These are phyloP conservation scores for Phytophthora idaei DNA, from an alignment of 352 stramenopile species.

Conservation along the genomic window DNA sequence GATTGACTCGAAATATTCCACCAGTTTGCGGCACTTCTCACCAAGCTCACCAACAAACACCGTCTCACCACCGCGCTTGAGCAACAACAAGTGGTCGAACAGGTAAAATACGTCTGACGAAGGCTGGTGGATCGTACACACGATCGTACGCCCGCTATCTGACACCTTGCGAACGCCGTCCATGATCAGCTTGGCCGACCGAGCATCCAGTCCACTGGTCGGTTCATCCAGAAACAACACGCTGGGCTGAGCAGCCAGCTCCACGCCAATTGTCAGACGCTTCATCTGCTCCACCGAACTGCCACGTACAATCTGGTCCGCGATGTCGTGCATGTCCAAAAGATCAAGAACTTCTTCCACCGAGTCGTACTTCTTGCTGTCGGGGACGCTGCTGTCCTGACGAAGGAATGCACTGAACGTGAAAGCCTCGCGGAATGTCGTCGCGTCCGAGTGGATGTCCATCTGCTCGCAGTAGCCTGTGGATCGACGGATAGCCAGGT, in stretches of 20 bases:
- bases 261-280: conserved; percentile 51
- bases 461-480: conserved; percentile 78
- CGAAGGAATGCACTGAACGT: conserved; percentile 86
- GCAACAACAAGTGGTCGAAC: conserved; percentile 82
- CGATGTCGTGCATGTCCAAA: conserved; percentile 88
- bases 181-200: conserved; percentile 78
- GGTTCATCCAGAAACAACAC: conserved; percentile 83
- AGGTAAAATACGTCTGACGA: conserved; percentile 85
- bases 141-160: conserved; percentile 61
- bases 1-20: conserved; percentile 33
- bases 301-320: conserved; percentile 53
- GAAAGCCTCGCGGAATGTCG: conserved; percentile 88
- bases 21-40: conserved; percentile 31
- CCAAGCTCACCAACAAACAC: conserved; percentile 45
- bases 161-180: conserved; percentile 83
- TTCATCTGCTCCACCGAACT: conserved; percentile 57
- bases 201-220: conserved; percentile 82
- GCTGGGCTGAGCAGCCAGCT: conserved; percentile 77
- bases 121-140: conserved; percentile 93
- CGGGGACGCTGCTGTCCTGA: conserved; percentile 34
- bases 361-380: conserved; percentile 38
- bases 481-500: conserved; percentile 43
- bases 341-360: conserved; percentile 43
- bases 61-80: conserved; percentile 55
- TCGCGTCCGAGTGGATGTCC: conserved; percentile 82